Conservation (phyloP, 1,284 basidiomycete species). For the Cryptococcus sp. region DNA sequence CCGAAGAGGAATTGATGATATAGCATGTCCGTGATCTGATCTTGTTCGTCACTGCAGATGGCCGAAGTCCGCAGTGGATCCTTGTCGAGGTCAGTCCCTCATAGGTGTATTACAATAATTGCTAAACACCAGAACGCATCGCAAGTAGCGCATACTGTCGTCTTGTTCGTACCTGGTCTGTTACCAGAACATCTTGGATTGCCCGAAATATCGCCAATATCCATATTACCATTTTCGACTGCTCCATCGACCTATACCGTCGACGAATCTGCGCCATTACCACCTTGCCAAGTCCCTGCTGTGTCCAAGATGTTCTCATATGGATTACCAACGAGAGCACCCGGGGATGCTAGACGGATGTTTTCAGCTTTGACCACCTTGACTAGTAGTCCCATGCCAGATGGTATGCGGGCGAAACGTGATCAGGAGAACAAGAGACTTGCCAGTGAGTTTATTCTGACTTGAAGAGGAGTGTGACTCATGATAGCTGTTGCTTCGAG, state of each 20-base stretch:
- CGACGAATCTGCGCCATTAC: constrained; percentile 13
- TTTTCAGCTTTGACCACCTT: constrained; percentile 78
- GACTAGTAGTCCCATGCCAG: constrained; percentile 71
- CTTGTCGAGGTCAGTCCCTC: constrained; percentile 69
- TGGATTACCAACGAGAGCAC: constrained; percentile 82
- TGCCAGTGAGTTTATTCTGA: constrained; percentile 18
- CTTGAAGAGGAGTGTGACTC: not conserved
- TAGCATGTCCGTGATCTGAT: constrained; percentile 82
- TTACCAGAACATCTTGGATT: constrained; percentile 65
- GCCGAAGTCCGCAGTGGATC: constrained; percentile 75
- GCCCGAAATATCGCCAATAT: constrained; percentile 54
- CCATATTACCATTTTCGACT: constrained; percentile 58
- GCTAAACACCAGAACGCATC: constrained; percentile 59
- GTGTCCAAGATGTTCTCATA: constrained; percentile 80
- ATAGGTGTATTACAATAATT: not conserved
- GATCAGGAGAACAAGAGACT: constrained; percentile 49
- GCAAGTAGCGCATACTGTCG: constrained; percentile 69
- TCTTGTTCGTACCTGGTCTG: constrained; percentile 74
- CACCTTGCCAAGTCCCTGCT: constrained; percentile 57
- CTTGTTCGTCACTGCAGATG: constrained; percentile 74
- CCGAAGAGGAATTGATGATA: not conserved
- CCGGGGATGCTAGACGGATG: constrained; percentile 76
- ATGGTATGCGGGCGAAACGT: constrained; percentile 64
- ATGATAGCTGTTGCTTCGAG: constrained; percentile 15
- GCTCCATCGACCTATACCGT: constrained; percentile 46